Evolutionary conservation across 2,329 filamentous ascomycete species (phyloP).

Genomic region (Aschersonia sp.): DNA sequence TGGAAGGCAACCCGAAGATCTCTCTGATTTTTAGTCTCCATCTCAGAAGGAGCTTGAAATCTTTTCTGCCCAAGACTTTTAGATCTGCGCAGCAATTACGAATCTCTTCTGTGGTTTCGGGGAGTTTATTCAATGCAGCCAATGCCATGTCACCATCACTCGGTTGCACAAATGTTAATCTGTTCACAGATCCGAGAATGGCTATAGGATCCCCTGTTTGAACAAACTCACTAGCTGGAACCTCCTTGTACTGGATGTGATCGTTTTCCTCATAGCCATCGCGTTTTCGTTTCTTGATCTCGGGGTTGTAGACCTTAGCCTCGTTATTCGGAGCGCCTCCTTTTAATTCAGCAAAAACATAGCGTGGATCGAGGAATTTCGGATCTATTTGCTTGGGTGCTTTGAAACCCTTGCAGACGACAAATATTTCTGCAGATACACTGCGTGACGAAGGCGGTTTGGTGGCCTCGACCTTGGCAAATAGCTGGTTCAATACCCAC

Average conservation of each 20-base stretch:
- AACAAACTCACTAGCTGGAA: conserved; percentile 81
- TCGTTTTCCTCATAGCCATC: conserved; percentile 97
- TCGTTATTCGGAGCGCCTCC: conserved; percentile 85
- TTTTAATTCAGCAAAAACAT: conserved; percentile 85
- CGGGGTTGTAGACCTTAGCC: conserved; percentile 94
- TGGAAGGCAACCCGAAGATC: conserved; percentile 64
- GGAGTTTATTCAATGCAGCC: conserved; percentile 69
- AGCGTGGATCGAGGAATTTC: conserved; percentile 74
- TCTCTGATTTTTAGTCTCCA: conserved; percentile 87
- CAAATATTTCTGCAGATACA: conserved; percentile 96
- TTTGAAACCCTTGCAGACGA: conserved; percentile 90
- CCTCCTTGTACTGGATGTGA: conserved; percentile 82
- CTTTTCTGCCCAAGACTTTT: conserved; percentile 81
- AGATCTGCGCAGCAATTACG: conserved; percentile 66
- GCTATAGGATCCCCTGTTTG: conserved; percentile 87
- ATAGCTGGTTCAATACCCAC: conserved; percentile 97
- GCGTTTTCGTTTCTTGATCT: conserved; percentile 92
- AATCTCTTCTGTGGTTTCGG: conserved; percentile 77
- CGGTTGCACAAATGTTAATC: conserved; percentile 68
- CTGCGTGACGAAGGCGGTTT: conserved; percentile 94
- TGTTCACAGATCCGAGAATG: conserved; percentile 76
- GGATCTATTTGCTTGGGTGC: conserved; percentile 88
- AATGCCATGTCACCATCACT: conserved; percentile 72
- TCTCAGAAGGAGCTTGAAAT: conserved; percentile 78
- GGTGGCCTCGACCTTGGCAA: conserved; percentile 88